These are phyloP conservation scores for Theileria orientalis DNA, from an alignment of 169 alveolate genomes.

Conservation along the genomic window DNA sequence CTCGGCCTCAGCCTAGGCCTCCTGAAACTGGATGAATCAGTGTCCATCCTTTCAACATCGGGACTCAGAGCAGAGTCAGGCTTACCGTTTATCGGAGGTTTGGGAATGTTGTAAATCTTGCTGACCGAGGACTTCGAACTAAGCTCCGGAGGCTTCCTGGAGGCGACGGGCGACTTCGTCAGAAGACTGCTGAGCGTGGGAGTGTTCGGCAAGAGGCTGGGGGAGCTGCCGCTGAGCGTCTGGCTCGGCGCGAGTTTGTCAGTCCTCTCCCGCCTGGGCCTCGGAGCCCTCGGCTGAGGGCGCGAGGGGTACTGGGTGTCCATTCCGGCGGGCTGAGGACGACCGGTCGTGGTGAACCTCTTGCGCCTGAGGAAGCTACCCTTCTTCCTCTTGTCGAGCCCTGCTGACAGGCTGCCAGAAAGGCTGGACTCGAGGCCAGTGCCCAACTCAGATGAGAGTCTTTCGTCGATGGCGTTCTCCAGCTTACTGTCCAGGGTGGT, in stretches of 20 bases:
- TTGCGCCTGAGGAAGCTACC: background rate
- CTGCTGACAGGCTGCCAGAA: background rate
- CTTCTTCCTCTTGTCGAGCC: background rate
- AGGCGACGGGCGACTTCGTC: background rate
- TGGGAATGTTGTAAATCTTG: too few relatives aligned
- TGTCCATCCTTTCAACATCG: too few relatives aligned
- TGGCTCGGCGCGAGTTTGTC: background rate
- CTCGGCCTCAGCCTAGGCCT: background rate
- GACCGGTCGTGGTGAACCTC: too few relatives aligned
- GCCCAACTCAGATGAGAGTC: background rate
- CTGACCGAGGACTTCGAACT: background rate
- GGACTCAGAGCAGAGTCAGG: too few relatives aligned
- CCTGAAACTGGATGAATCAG: background rate
- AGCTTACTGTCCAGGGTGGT: background rate
- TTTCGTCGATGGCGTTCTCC: background rate
- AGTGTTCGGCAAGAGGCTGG: background rate
- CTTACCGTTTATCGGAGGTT: background rate
- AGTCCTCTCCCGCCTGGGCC: background rate
- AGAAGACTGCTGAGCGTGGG: background rate
- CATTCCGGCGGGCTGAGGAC: too few relatives aligned
- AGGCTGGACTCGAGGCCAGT: too few relatives aligned
- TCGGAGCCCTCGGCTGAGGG: background rate
- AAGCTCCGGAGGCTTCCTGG: background rate
- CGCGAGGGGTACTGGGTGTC: too few relatives aligned
- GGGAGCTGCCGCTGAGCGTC: background rate